phyloP scores from a whole-genome alignment of 148 eudicot genomes.

The Dianthus caryophyllus region DNA sequence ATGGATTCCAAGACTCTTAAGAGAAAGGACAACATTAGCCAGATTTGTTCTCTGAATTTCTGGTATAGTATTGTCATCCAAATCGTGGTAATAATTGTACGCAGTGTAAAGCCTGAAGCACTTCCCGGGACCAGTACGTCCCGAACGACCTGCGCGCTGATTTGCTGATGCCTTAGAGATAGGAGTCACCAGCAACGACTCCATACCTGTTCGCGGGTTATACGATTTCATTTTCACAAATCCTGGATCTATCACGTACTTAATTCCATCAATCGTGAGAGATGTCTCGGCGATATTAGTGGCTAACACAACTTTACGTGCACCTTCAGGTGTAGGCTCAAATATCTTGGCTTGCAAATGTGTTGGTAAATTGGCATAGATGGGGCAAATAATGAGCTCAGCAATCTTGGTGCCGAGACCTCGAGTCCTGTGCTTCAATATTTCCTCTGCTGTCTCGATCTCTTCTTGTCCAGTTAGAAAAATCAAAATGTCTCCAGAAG shows the following conservation, averaged over 20 bases:
- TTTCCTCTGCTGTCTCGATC: constrained; percentile 69
- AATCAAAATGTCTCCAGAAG: constrained; percentile 68
- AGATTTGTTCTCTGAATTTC: constrained; percentile 72
- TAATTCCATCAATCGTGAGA: constrained; percentile 73
- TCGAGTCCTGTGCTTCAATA: constrained; percentile 51
- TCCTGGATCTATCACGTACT: constrained; percentile 78
- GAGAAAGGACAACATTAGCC: constrained; percentile 69
- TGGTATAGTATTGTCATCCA: constrained; percentile 58
- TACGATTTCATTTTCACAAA: constrained; percentile 64
- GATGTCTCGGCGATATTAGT: constrained; percentile 93
- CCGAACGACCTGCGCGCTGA: constrained; percentile 82
- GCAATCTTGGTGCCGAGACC: constrained; percentile 65
- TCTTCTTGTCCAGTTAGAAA: constrained; percentile 88
- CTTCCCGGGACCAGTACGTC: constrained; percentile 77
- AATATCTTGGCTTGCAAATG: constrained; percentile 72
- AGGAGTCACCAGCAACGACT: constrained; percentile 55
- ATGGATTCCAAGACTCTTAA: constrained; percentile 72
- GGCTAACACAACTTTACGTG: constrained; percentile 73
- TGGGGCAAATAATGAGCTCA: constrained; percentile 65
- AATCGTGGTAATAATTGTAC: constrained; percentile 50
- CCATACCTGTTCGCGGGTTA: constrained; percentile 72
- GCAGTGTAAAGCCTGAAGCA: constrained; percentile 69
- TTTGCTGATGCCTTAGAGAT: constrained; percentile 73
- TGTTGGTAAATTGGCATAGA: constrained; percentile 70
- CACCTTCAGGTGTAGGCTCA: constrained; percentile 69